Conservation (phyloP, 148 eudicot species). For the Heliamphora exappendiculata region DNA sequence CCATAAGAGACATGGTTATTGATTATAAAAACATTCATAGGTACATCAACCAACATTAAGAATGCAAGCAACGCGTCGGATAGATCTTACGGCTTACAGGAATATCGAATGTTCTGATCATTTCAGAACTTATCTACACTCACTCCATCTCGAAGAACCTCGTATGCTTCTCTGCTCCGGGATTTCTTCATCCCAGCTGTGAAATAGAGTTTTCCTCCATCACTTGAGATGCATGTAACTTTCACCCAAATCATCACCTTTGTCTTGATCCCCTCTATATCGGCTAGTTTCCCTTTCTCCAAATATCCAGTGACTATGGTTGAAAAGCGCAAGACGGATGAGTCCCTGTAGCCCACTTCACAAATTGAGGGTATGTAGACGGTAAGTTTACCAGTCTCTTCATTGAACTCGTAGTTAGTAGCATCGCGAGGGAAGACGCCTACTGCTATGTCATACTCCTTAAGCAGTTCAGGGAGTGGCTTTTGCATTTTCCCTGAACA, state of each 20-base stretch:
- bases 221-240: conserved; percentile 54
- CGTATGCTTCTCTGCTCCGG: conserved; percentile 72
- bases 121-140: conserved; percentile 63
- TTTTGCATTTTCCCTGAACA: conserved; percentile 81
- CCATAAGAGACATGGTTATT: too few relatives aligned
- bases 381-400: conserved; percentile 53
- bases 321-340: conserved; percentile 68
- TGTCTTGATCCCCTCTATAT: conserved; percentile 83
- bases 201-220: conserved; percentile 63
- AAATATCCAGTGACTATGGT: conserved; percentile 70
- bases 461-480: conserved; percentile 72
- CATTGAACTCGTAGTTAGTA: conserved; percentile 86
- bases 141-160: conserved; percentile 67
- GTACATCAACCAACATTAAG: too few relatives aligned
- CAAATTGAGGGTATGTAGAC: conserved; percentile 66
- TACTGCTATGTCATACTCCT: conserved; percentile 67
- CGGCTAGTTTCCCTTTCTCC: conserved; percentile 79
- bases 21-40: too few relatives aligned
- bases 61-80: too few relatives aligned
- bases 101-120: neutral
- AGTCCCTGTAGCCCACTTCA: conserved; percentile 88
- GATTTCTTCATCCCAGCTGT: conserved; percentile 81
- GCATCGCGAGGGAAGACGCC: conserved; percentile 92
- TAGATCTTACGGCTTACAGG: neutral
- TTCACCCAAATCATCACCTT: conserved; percentile 81